Conservation (phyloP, 495 filamentous ascomycete species). For the Parachaetomium inaequale region DNA sequence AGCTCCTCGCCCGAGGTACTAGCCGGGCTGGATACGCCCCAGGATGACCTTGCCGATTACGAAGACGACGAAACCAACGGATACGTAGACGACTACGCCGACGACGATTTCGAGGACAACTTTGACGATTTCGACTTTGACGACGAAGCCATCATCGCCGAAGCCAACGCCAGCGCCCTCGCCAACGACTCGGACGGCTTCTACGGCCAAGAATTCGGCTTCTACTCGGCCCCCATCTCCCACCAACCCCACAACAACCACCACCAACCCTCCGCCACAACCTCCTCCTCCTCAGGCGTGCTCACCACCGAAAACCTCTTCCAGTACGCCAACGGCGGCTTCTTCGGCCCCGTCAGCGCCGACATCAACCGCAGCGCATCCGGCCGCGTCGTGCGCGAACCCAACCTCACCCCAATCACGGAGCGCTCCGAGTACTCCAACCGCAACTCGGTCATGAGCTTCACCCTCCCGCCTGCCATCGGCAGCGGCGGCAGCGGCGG, state of each 20-base stretch:
- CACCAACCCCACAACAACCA: conserved; percentile 29
- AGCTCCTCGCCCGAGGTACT: conserved; percentile 50
- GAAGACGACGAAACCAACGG: conserved; percentile 45
- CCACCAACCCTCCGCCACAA: conserved; percentile 8
- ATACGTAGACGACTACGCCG: conserved; percentile 39
- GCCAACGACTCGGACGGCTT: conserved; percentile 89
- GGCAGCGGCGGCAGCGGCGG: conserved; percentile 35
- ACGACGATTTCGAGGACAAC: conserved; percentile 41
- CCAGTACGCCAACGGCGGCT: conserved; percentile 78
- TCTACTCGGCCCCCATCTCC: conserved; percentile 69
- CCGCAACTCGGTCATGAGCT: conserved; percentile 79
- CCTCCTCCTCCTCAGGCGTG: conserved; percentile 22
- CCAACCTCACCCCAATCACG: conserved; percentile 92
- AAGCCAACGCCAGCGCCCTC: conserved; percentile 88
- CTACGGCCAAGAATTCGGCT: conserved; percentile 97
- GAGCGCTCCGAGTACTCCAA: conserved; percentile 95
- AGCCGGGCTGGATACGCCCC: conserved; percentile 47
- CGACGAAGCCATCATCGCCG: conserved; percentile 88
- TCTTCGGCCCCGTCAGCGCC: conserved; percentile 68
- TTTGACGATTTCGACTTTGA: conserved; percentile 60
- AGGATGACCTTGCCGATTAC: conserved; percentile 36
- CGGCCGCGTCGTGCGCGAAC: conserved; percentile 71
- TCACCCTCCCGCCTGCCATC: conserved; percentile 54
- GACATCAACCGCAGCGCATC: conserved; percentile 54
- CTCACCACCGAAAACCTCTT: conserved; percentile 42